These are phyloP conservation scores for Canavalia ensiformis DNA, from an alignment of 306 rosid species.

Conservation along the genomic window DNA sequence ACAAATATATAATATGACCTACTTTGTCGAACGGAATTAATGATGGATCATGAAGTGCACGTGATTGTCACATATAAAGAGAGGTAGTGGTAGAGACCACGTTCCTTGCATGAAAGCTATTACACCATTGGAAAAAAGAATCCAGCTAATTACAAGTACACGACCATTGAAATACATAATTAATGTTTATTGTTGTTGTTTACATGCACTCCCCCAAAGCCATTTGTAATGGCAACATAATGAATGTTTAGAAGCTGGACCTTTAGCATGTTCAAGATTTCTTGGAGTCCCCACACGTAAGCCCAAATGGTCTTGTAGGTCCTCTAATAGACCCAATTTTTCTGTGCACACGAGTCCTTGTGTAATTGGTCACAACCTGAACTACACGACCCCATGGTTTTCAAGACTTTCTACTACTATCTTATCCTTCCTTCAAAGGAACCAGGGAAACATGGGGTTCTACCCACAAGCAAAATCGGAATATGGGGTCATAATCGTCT, in stretches of 20 bases:
- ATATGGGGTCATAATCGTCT: no score
- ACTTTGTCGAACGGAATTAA: conserved; percentile 40
- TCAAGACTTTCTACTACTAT: not conserved
- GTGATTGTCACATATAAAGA: conserved; percentile 37
- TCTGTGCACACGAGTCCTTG: not conserved
- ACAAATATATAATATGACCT: not conserved
- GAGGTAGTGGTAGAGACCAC: conserved; percentile 43
- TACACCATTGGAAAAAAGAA: not conserved
- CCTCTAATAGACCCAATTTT: not conserved
- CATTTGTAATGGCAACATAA: not conserved
- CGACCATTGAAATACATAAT: not conserved
- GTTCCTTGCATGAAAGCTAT: conserved; percentile 50
- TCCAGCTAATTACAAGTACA: not conserved
- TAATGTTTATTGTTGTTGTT: not conserved
- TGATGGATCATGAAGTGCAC: conserved; percentile 48
- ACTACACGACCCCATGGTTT: not conserved
- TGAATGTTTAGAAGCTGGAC: not conserved
- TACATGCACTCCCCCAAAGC: not conserved
- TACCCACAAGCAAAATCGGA: no score
- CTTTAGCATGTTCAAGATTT: not conserved
- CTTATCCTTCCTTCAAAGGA: not conserved
- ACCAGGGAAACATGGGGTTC: conserved; percentile 4
- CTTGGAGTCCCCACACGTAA: not conserved
- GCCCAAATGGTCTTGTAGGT: not conserved
- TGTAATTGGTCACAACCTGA: not conserved